Evolutionary conservation across 768 basidiomycete species (phyloP).

Genomic region (Flagelloscypha sp.): DNA sequence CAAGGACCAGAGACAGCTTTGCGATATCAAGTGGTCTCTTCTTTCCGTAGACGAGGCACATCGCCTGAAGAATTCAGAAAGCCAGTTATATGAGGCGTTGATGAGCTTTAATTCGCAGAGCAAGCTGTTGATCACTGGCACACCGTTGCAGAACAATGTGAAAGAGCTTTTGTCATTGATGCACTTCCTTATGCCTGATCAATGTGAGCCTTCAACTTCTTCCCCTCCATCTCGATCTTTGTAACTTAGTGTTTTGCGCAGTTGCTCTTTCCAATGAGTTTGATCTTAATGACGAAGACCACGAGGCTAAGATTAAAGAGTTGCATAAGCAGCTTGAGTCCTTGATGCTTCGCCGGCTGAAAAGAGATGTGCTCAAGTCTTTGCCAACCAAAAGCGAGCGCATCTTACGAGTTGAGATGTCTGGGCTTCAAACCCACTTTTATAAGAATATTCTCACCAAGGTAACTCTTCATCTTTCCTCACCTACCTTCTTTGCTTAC

Average conservation of each 20-base stretch:
- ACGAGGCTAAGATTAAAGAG: slow-evolving; percentile 92
- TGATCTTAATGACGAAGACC: slow-evolving; percentile 87
- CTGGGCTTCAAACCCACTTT: slow-evolving; percentile 90
- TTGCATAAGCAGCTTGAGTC: slow-evolving; percentile 88
- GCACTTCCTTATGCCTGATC: slow-evolving; percentile 99
- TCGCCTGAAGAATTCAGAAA: slow-evolving; percentile 95
- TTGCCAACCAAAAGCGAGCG: slow-evolving; percentile 97
- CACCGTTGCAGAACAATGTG: slow-evolving; percentile 97
- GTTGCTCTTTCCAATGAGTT: slow-evolving; percentile 93
- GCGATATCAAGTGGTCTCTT: slow-evolving; percentile 95
- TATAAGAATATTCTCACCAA: slow-evolving; percentile 98
- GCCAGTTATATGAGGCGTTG: slow-evolving; percentile 92
- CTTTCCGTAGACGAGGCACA: slow-evolving; percentile 98
- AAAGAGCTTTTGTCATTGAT: slow-evolving; percentile 95
- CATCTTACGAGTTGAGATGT: slow-evolving; percentile 96
- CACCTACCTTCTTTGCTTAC: not conserved
- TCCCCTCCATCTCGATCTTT: not conserved
- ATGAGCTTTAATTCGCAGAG: slow-evolving; percentile 82
- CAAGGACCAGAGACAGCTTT: slow-evolving; percentile 81
- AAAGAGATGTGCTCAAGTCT: slow-evolving; percentile 92
- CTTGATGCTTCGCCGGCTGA: slow-evolving; percentile 90
- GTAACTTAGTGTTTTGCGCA: slow-evolving; percentile 22
- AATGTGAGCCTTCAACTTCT: slow-evolving; percentile 48
- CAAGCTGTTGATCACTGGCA: slow-evolving; percentile 95
- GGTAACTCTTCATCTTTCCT: slow-evolving; percentile 29